These are phyloP conservation scores for Sechiopsis laciniata DNA, from an alignment of 306 rosid species.

Conservation along the genomic window DNA sequence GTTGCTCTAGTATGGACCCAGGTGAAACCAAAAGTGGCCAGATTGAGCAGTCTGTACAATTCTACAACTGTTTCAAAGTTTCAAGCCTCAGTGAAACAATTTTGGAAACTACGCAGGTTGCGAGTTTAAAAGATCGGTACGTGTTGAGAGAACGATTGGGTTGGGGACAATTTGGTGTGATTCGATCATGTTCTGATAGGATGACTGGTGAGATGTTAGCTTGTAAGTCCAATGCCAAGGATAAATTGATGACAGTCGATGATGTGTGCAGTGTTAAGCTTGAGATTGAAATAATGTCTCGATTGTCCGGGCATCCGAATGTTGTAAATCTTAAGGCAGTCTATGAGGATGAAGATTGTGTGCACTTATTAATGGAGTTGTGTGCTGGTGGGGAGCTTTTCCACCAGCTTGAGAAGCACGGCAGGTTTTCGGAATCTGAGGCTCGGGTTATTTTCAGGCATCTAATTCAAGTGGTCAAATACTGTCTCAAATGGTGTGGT, in stretches of 20 bases:
- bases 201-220: slow-evolving; percentile 60
- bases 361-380: slow-evolving; percentile 74
- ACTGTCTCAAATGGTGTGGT: slow-evolving; percentile 69
- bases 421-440: slow-evolving; percentile 52
- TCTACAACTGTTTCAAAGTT: slow-evolving; percentile 36
- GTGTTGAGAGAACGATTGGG: slow-evolving; percentile 60
- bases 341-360: slow-evolving; percentile 60
- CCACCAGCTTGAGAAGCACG: slow-evolving; percentile 59
- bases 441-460: slow-evolving; percentile 62
- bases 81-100: slow-evolving; percentile 41
- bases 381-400: slow-evolving; percentile 77
- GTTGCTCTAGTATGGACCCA: slow-evolving; percentile 28
- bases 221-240: slow-evolving; percentile 68
- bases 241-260: slow-evolving; percentile 53
- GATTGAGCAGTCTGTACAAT: slow-evolving; percentile 50
- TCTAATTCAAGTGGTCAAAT: slow-evolving; percentile 60
- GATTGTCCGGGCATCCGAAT: slow-evolving; percentile 63
- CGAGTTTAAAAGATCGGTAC: slow-evolving; percentile 49
- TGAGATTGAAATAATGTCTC: slow-evolving; percentile 67
- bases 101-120: slow-evolving; percentile 41
- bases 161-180: slow-evolving; percentile 71
- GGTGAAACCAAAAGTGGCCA: slow-evolving; percentile 25
- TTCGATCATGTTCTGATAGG: slow-evolving; percentile 53
- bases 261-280: slow-evolving; percentile 60
- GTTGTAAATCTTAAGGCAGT: slow-evolving; percentile 77